Evolutionary conservation across 768 basidiomycete genomes (phyloP).

Genomic region (Amanita rubescens): DNA sequence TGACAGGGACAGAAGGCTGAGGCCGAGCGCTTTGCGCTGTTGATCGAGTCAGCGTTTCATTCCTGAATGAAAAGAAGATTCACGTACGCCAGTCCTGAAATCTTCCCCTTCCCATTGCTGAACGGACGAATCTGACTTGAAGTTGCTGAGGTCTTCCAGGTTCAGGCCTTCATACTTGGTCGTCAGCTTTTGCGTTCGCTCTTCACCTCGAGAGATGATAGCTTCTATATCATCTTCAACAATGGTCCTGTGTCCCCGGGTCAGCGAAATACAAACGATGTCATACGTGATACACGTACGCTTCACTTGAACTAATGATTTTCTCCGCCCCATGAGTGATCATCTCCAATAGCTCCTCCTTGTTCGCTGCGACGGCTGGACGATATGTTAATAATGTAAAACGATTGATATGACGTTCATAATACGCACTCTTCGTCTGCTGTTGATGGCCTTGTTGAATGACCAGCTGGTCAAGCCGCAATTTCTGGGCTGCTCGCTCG

Average conservation of each 20-base stretch:
- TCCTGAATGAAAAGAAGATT: background rate
- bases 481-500: constrained; percentile 91
- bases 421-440: constrained; percentile 60
- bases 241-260: constrained; percentile 39
- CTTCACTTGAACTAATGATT: constrained; percentile 77
- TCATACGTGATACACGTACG: constrained; percentile 36
- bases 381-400: constrained; percentile 1
- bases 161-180: constrained; percentile 90
- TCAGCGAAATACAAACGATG: background rate
- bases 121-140: constrained; percentile 88
- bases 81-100: constrained; percentile 64
- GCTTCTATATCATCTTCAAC: constrained; percentile 90
- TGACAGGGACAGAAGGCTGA: constrained; percentile 78
- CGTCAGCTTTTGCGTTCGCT: constrained; percentile 80
- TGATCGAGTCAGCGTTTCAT: background rate
- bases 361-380: constrained; percentile 74
- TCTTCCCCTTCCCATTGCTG: constrained; percentile 97
- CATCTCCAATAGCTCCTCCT: constrained; percentile 97
- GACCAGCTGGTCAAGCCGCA: constrained; percentile 90
- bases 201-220: constrained; percentile 88
- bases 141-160: constrained; percentile 93
- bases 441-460: constrained; percentile 93
- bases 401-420: background rate
- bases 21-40: constrained; percentile 60
- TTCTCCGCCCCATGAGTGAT: constrained; percentile 96